Evolutionary conservation across 192 early-diverging fungal species (phyloP).

Genomic region (Podila epicladia): DNA sequence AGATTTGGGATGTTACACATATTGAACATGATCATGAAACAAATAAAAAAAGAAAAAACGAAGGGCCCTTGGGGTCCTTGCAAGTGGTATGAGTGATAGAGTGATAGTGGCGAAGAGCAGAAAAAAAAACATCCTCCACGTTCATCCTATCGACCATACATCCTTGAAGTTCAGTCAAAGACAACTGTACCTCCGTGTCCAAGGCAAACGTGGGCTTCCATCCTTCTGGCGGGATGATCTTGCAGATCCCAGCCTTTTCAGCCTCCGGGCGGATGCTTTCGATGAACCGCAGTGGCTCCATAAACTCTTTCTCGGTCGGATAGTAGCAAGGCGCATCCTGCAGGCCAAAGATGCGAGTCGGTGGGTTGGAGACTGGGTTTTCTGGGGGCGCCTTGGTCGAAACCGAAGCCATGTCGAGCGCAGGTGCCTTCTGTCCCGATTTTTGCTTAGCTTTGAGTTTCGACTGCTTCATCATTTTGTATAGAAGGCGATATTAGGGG

Average conservation of each 20-base stretch:
- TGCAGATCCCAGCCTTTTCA: conserved; percentile 87
- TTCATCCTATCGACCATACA: not conserved
- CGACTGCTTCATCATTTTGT: not conserved
- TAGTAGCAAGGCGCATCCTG: conserved; percentile 80
- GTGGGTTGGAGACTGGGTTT: conserved; percentile 22
- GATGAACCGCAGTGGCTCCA: conserved; percentile 87
- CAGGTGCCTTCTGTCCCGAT: conserved; percentile 4
- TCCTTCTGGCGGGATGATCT: conserved; percentile 89
- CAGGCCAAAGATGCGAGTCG: conserved; percentile 74
- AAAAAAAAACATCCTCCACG: not conserved
- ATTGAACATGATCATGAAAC: conserved; percentile 3
- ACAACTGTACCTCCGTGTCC: conserved; percentile 72
- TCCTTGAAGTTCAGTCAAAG: not conserved
- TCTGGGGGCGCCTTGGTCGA: conserved; percentile 32
- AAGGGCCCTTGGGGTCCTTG: not conserved
- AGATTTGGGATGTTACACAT: too few relatives aligned
- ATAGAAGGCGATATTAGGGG: not conserved
- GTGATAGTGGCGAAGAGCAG: not conserved
- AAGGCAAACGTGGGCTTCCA: conserved; percentile 91
- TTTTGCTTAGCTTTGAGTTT: not conserved
- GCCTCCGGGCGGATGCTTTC: conserved; percentile 79
- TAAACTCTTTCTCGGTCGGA: conserved; percentile 85
- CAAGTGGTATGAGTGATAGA: not conserved
- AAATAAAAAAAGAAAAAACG: not conserved
- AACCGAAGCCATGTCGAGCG: conserved; percentile 37